Evolutionary conservation across 257 asterid genomes (phyloP).

Genomic region (Gynochthodes officinalis): DNA sequence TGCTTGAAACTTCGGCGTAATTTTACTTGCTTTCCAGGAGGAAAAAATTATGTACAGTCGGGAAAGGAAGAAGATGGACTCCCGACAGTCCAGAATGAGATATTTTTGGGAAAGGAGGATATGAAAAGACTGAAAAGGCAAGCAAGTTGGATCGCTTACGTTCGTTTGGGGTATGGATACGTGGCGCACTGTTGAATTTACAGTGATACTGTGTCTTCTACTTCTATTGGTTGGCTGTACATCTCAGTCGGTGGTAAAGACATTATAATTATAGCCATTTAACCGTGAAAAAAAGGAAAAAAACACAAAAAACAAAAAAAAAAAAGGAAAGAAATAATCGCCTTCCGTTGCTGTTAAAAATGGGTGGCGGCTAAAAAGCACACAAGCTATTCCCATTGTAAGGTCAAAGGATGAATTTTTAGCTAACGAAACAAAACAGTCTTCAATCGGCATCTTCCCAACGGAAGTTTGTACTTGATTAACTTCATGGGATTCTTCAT

Average conservation of each 20-base stretch:
- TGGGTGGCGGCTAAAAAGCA: not conserved
- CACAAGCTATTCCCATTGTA: too few species aligned
- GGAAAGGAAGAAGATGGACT: slow-evolving; percentile 8
- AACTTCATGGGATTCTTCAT: too few species aligned
- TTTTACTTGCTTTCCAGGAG: not conserved
- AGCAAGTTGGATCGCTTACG: slow-evolving; percentile 8
- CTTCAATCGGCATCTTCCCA: not conserved
- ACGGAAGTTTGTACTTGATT: not conserved
- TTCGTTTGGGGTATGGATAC: slow-evolving; percentile 4
- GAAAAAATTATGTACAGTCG: not conserved
- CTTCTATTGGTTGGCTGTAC: not conserved
- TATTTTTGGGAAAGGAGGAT: slow-evolving; percentile 25
- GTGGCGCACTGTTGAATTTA: slow-evolving; percentile 13
- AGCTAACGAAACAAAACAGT: too few species aligned
- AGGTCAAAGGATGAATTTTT: too few species aligned
- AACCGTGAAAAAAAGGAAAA: too few species aligned
- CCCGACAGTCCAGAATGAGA: slow-evolving; percentile 11
- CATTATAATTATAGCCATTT: not conserved
- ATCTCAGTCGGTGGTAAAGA: not conserved
- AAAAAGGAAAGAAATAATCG: too few species aligned
- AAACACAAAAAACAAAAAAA: too few species aligned
- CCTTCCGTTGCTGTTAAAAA: not conserved
- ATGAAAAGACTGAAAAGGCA: slow-evolving; percentile 34
- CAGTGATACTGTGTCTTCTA: too few species aligned
- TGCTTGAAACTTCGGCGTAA: slow-evolving; percentile 32